A percentile compares a stretch with the other conserved stretches of the same genome.
These are phyloP conservation scores for Coriaria nepalensis DNA, from an alignment of 306 rosid species.

Conservation along the genomic window DNA sequence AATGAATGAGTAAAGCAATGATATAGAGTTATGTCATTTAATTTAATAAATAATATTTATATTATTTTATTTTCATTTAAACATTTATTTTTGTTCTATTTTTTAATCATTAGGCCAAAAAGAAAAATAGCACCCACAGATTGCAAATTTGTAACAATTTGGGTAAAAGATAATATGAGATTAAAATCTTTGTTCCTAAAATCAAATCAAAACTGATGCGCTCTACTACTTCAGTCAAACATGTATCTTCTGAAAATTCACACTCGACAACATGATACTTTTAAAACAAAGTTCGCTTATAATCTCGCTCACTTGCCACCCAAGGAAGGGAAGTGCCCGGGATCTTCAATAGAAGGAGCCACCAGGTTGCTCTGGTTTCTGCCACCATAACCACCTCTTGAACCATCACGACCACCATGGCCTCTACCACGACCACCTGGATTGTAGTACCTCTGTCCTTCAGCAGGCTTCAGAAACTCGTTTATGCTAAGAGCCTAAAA, in stretches of 20 bases:
- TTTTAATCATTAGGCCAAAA: too few species aligned
- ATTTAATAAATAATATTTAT: too few species aligned
- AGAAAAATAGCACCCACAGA: too few species aligned
- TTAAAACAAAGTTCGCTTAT: conserved; percentile 8
- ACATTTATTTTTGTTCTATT: too few species aligned
- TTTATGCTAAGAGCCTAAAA: conserved; percentile 8
- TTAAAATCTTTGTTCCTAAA: too few species aligned
- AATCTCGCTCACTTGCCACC: conserved; percentile 61
- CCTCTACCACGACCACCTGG: conserved; percentile 77
- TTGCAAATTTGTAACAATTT: too few species aligned
- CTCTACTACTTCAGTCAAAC: background rate
- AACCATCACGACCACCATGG: conserved; percentile 47
- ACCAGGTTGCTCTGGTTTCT: conserved; percentile 28
- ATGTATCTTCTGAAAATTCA: conserved; percentile 7
- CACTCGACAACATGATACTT: conserved; percentile 10
- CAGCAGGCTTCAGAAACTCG: conserved; percentile 89
- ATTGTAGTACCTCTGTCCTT: conserved; percentile 45
- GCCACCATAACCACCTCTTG: conserved; percentile 50
- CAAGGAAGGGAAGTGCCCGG: conserved; percentile 71
- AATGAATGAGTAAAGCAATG: too few species aligned
- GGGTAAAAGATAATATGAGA: too few species aligned
- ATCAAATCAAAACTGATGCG: too few species aligned
- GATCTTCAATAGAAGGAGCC: conserved; percentile 85
- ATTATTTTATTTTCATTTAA: too few species aligned
- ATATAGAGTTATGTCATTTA: too few species aligned